Base-by-base conservation (phyloP, 148 eudicot genomes). In the Nyssa sinensis region DNA sequence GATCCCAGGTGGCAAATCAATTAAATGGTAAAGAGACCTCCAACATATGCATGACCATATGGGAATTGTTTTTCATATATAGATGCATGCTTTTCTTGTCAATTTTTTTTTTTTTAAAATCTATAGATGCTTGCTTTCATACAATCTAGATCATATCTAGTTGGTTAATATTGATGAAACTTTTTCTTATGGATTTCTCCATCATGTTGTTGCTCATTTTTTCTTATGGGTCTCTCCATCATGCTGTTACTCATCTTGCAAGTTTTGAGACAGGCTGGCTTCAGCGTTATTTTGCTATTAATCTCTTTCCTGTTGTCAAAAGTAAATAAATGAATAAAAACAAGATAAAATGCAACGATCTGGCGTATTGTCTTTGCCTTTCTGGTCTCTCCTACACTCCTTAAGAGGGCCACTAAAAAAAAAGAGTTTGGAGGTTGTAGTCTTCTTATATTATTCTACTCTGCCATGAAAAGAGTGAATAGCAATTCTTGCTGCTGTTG, bases 1-100 rank as follows among this genome's bases (percentile, higher is more conserved):
- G 44, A 70, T 70, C 44, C 29, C 30, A 53, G 30, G 30, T 24
- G 30, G 19, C 25, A 49, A 69, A 29, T 33, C 0, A 23, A 10
- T 3, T 49, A 44, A 30, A 47, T 67, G 32, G 61, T 51, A 28
- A 17, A 7, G 72, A 7, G n/a, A n/a, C n/a, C n/a, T n/a, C n/a
- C n/a, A n/a, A 21, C 29, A 0, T 71, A 62, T 64, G 23, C 44
- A 33, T 73, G 66, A 30, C 71, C 71, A 28, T 47, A 44, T 31
- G 19, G 35, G 55, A 5, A 29, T 3, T 17, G 33, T 17, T 19
- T 28, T 67, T 2, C 11, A n/a, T n/a, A n/a, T n/a, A n/a, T n/a
- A n/a, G n/a, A n/a, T n/a, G n/a, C n/a, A n/a, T n/a, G n/a, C n/a
- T n/a, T n/a, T n/a, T n/a, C n/a, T n/a, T n/a, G n/a, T n/a, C n/a